Evolutionary conservation across 176 grass and related monocot species (phyloP), one percentile per base, ranked within the genome.

Genomic region (Aegilops longissima): DNA sequence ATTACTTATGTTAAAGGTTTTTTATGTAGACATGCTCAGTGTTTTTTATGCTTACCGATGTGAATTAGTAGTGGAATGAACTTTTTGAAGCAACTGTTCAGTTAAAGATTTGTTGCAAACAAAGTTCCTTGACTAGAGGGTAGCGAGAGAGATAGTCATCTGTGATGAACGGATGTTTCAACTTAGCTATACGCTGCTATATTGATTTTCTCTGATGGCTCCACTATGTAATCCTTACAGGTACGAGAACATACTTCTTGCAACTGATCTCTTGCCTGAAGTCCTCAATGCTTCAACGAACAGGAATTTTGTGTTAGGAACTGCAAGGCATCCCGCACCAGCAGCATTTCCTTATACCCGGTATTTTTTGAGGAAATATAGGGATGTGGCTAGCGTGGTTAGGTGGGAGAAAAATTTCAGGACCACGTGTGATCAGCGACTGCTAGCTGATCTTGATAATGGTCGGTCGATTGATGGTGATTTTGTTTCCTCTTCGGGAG

Each of bases 351-450:
- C 94, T 69, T 99, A 99, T 91, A 84, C 92, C 52, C 90, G 90
- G 30, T 92, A 93, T 83, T 88, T 99, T 44, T 86, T 99, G 63
- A 99, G 93, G 79, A 99, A 99, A 83, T 96, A 99, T 65, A 92
- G 90, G 80, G 92, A 99, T 35, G 85, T 94, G 35, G 73, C 89
- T 77, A 92, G 90, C 35, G 92, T 99, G 61, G 61, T 81, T 44
- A 97, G 89, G 83, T 99, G 97, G 97, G 94, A 99, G 72, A 99
- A 97, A 70, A 92, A 38, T 70, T 97, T 96, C 74, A 87, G 94
- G 80, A 80, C 77, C 62, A 90, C 94, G 61, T 93, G 85, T 70
- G 97, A 99, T 68, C 97, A 97, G 81, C 92, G 90, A 68, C 66
- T 99, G 72, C 84, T 99, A 91, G 88, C 94, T 86, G 97, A 99